phyloP scores from a whole-genome alignment of 2,329 filamentous ascomycete genomes.

The Emericellopsis cladophorae region DNA sequence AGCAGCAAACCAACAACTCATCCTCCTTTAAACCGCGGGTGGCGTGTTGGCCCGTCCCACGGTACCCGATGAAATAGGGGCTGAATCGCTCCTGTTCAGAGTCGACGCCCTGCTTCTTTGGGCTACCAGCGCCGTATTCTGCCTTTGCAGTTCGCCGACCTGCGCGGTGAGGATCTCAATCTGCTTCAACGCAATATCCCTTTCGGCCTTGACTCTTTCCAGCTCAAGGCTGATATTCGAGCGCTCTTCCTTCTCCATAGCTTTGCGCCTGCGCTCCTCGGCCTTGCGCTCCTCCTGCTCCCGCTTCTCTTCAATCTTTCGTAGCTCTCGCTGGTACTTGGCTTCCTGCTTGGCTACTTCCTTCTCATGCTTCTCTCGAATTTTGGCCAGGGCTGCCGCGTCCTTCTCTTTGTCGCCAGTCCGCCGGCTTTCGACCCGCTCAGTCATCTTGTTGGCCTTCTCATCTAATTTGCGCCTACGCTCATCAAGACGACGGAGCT shows the following conservation, averaged over 20 bases:
- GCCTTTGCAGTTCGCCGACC: conserved; percentile 43
- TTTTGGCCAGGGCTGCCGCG: conserved; percentile 36
- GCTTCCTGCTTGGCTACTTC: conserved; percentile 55
- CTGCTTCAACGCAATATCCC: conserved; percentile 38
- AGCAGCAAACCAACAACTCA: too few species aligned
- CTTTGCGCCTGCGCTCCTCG: conserved; percentile 35
- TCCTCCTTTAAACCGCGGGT: too few species aligned
- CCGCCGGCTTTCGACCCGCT: conserved; percentile 30
- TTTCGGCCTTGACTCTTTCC: conserved; percentile 36
- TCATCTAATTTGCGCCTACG: conserved; percentile 50
- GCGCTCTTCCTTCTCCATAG: conserved; percentile 39
- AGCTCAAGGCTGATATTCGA: conserved; percentile 35
- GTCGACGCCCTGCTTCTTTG: conserved; percentile 29
- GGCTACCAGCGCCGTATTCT: conserved; percentile 47
- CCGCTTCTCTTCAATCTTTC: conserved; percentile 51
- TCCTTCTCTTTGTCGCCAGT: conserved; percentile 37
- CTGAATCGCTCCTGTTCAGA: background rate
- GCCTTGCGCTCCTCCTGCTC: conserved; percentile 49
- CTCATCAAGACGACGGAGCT: conserved; percentile 50
- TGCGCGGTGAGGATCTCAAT: conserved; percentile 40
- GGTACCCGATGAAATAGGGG: background rate
- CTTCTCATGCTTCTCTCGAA: conserved; percentile 49
- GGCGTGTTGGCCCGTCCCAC: background rate
- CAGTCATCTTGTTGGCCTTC: conserved; percentile 42
- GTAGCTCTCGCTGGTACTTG: conserved; percentile 50